Evolutionary conservation across 192 early-diverging fungal genomes (phyloP).

Genomic region (Rhizoclosmatium globosum): DNA sequence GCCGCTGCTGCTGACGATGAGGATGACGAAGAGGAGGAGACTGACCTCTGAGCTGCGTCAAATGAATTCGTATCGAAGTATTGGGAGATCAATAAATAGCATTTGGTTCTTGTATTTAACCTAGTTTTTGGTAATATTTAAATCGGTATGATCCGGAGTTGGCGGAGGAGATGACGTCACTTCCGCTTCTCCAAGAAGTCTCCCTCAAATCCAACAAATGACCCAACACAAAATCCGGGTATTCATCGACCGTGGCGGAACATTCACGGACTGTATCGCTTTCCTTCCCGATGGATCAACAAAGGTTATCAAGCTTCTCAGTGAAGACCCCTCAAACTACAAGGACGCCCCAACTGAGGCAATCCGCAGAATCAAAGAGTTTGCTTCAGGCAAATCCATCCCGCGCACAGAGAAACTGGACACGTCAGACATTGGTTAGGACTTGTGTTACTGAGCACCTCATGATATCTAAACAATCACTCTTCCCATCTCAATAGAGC

Average conservation of each 20-base stretch:
- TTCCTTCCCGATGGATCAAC: constrained; percentile 68
- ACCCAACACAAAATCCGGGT: constrained; percentile 42
- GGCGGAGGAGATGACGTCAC: not conserved
- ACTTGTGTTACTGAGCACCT: too few relatives aligned
- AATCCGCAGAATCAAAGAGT: constrained; percentile 86
- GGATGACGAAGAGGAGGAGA: constrained; percentile 36
- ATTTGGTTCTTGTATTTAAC: not conserved
- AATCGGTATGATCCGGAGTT: not conserved
- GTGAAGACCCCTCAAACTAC: constrained; percentile 90
- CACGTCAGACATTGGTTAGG: constrained; percentile 71
- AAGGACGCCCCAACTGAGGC: constrained; percentile 94
- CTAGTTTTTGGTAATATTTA: not conserved
- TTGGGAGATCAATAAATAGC: not conserved
- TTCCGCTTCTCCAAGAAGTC: not conserved
- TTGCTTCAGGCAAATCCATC: constrained; percentile 73
- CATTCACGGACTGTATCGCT: constrained; percentile 95
- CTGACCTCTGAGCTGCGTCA: constrained; percentile 26
- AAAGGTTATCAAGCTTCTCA: constrained; percentile 91
- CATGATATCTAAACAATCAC: too few relatives aligned
- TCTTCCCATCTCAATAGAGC: constrained; percentile 42
- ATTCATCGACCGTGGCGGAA: constrained; percentile 94
- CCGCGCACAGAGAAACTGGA: constrained; percentile 75
- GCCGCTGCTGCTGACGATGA: constrained; percentile 2
- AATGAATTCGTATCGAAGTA: not conserved
- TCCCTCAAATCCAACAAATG: not conserved